A percentile compares a stretch with the other conserved stretches of the same genome.
Conservation (phyloP, 768 basidiomycete species). For the Russula sp. region DNA sequence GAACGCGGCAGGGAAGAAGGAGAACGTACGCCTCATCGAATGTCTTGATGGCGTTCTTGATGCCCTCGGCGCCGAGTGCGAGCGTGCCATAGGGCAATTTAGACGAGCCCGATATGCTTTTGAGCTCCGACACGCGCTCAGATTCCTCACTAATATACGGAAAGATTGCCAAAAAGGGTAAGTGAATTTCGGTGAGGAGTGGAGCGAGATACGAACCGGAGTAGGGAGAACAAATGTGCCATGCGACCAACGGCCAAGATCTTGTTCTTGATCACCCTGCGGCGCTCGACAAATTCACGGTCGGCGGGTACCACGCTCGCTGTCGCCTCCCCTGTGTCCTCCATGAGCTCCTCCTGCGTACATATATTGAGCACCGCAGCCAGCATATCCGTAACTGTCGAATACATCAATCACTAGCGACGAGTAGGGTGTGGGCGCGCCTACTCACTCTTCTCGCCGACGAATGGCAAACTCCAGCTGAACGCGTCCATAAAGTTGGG, state of each 20-base stretch:
- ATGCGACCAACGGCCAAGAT: constrained; percentile 96
- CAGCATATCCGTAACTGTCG: constrained; percentile 94
- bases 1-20: not conserved
- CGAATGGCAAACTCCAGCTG: constrained; percentile 96
- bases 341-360: constrained; percentile 94
- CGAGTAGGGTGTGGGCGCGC: not conserved
- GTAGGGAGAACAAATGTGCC: constrained; percentile 90
- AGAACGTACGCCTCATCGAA: constrained; percentile 91
- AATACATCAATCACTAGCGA: not conserved
- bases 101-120: constrained; percentile 74
- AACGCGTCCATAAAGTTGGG: constrained; percentile 99
- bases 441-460: constrained; percentile 89
- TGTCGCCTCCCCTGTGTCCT: constrained; percentile 40
- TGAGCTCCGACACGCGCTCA: constrained; percentile 94
- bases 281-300: constrained; percentile 62
- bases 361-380: constrained; percentile 96
- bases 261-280: constrained; percentile 96
- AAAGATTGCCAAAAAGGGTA: not conserved
- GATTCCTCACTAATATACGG: constrained; percentile 75
- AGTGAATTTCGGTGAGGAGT: not conserved
- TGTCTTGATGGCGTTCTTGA: constrained; percentile 87
- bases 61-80: constrained; percentile 85
- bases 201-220: constrained; percentile 54
- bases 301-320: constrained; percentile 10
- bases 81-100: constrained; percentile 81